Base-by-base conservation (phyloP, 805 yeast genomes). In the Yarrowia sp. region DNA sequence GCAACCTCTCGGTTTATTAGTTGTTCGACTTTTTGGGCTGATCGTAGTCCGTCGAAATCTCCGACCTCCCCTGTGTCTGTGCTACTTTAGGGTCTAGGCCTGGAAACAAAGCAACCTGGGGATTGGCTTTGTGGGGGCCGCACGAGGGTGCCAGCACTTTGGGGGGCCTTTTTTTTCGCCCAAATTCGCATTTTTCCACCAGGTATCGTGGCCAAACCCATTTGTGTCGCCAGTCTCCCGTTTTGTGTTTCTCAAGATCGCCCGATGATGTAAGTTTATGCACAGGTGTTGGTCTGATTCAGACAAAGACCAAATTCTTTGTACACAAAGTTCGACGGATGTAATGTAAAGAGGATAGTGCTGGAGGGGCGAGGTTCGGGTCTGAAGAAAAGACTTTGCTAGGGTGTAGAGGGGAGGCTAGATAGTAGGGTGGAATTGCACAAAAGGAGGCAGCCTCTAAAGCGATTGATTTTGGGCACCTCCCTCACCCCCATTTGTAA, bases 221-320 rank as follows among this genome's bases (percentile, higher is more conserved):
- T 3, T 14, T 10, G 14, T 9, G 14, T 43, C 32, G n/a, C 52
- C 9, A 32, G 8, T 4, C 58, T 19, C 36, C 26, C 42, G 41
- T 36, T 36, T 52, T 36, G 42, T 11, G 58, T 56, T 56, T 56
- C 38, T 53, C 48, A 22, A 40, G 48, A 42, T 56, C 63, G 63
- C 63, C 63, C 63, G 63, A 56, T 56, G 63, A 56, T 56, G 63
- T 41, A 56, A 56, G 63, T 56, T 41, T 42, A 56, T 56, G 63
- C 63, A 56, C 59, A 53, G 59, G 59, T 38, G 43, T 40, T 19
- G 59, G 59, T 38, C 32, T 14, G 45, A 40, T 22, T 19, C 45
- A 19, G 63, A 42, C 48, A 56, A 56, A 41, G 48, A 42, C 48
- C 38, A 26, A 56, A 41, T 56, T 53, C 59, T 53, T 53, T 53